Evolutionary conservation across 2,329 filamentous ascomycete genomes (phyloP).

Genomic region (Exophiala alcalophila): DNA sequence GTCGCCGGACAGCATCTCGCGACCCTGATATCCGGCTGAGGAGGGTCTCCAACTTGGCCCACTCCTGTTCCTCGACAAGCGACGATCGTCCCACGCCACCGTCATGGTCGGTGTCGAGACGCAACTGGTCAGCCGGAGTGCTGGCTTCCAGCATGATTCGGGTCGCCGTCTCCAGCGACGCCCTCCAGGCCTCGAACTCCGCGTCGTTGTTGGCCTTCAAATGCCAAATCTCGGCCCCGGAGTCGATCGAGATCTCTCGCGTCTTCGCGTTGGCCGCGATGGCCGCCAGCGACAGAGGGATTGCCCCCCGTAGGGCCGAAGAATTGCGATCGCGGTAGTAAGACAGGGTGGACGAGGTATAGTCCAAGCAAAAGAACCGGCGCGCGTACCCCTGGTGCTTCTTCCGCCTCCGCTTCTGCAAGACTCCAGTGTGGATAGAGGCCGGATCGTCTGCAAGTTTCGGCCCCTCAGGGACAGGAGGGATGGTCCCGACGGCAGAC

Average conservation of each 20-base stretch:
- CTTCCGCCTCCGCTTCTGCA: conserved; percentile 89
- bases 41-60: conserved; percentile 79
- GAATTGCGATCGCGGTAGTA: conserved; percentile 96
- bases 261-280: conserved; percentile 85
- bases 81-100: conserved; percentile 31
- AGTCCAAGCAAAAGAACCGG: conserved; percentile 94
- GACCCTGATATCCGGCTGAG: conserved; percentile 84
- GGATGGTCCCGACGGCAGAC: conserved; percentile 11
- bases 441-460: conserved; percentile 16
- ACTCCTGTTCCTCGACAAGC: conserved; percentile 71
- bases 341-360: conserved; percentile 86
- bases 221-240: conserved; percentile 96
- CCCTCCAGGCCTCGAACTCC: conserved; percentile 85
- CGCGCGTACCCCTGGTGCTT: conserved; percentile 89
- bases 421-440: conserved; percentile 74
- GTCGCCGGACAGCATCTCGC: conserved; percentile 78
- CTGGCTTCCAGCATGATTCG: conserved; percentile 43
- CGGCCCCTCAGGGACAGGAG: conserved; percentile 11
- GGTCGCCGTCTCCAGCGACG: conserved; percentile 78
- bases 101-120: conserved; percentile 34
- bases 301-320: conserved; percentile 84
- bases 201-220: conserved; percentile 75
- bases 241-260: conserved; percentile 93
- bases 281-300: conserved; percentile 85
- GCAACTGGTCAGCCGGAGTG: conserved; percentile 33